These are phyloP conservation scores for Penicillium salamii DNA, from an alignment of 495 filamentous ascomycete genomes.

Conservation along the genomic window DNA sequence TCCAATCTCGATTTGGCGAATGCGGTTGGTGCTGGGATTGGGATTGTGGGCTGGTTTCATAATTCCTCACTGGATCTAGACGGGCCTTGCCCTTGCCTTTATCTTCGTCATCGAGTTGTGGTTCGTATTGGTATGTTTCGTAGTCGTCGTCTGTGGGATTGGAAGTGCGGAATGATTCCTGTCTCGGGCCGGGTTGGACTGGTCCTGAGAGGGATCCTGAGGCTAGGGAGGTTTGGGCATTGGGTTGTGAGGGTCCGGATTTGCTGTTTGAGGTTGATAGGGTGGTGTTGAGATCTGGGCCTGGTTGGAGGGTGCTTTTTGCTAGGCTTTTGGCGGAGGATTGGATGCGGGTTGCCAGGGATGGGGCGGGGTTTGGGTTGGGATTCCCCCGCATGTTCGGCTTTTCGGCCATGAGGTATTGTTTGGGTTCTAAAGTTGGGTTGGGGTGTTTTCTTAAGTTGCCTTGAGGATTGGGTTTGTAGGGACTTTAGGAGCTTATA, in stretches of 20 bases:
- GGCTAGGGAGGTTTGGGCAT: no score
- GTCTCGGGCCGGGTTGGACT: no score
- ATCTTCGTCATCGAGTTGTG: no score
- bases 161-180: no score
- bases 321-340: conserved; percentile 36
- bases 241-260: conserved; percentile 1
- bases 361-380: conserved; percentile 8
- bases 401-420: conserved; percentile 6
- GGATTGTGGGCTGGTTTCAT: neutral
- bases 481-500: neutral
- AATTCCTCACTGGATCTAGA: conserved; percentile 15
- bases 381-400: conserved; percentile 26
- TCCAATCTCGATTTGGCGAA: no score
- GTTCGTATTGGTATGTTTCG: no score
- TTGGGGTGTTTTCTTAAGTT: no score
- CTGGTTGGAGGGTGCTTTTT: conserved; percentile 27
- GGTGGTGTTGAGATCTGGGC: conserved; percentile 25
- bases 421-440: conserved; percentile 1
- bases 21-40: neutral
- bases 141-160: no score
- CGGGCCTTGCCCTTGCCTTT: conserved; percentile 32
- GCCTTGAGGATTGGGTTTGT: neutral
- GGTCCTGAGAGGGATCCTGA: no score
- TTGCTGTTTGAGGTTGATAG: conserved; percentile 14
- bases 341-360: conserved; percentile 38